These are phyloP conservation scores for Schizochytrium sp. DNA, from an alignment of 108 stramenopile genomes.

Conservation along the genomic window DNA sequence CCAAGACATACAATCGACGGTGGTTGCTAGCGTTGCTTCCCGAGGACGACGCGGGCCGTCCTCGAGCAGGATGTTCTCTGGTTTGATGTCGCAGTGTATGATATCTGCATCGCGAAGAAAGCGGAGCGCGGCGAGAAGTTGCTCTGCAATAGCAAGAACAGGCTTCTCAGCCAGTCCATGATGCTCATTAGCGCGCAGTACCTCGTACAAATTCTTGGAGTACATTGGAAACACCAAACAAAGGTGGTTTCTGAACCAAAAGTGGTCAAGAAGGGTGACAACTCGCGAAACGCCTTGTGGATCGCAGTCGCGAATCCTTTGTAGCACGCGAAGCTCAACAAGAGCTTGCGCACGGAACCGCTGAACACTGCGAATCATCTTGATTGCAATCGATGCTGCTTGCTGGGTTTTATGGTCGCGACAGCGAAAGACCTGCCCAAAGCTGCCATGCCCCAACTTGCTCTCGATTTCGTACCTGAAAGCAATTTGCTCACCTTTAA, in stretches of 20 bases:
- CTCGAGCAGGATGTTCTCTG: constrained; percentile 89
- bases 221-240: constrained; percentile 90
- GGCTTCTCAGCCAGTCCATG: constrained; percentile 63
- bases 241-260: constrained; percentile 76
- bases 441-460: constrained; percentile 82
- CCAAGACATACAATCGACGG: constrained; percentile 21
- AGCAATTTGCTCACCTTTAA: constrained; percentile 9
- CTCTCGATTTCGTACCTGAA: constrained; percentile 49
- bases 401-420: constrained; percentile 47
- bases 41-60: background rate
- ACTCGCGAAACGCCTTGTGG: constrained; percentile 46
- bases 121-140: constrained; percentile 62
- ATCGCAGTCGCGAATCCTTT: constrained; percentile 35
- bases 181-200: constrained; percentile 80
- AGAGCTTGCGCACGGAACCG: constrained; percentile 84
- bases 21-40: background rate
- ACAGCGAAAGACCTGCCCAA: constrained; percentile 92
- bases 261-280: constrained; percentile 71
- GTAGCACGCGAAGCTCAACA: constrained; percentile 81
- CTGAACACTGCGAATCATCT: constrained; percentile 90
- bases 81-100: constrained; percentile 96
- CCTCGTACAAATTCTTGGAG: constrained; percentile 80
- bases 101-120: constrained; percentile 61
- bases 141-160: constrained; percentile 53
- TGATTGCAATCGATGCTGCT: constrained; percentile 67